Evolutionary conservation across 495 filamentous ascomycete species (phyloP).

Genomic region (Penicillium manginii): DNA sequence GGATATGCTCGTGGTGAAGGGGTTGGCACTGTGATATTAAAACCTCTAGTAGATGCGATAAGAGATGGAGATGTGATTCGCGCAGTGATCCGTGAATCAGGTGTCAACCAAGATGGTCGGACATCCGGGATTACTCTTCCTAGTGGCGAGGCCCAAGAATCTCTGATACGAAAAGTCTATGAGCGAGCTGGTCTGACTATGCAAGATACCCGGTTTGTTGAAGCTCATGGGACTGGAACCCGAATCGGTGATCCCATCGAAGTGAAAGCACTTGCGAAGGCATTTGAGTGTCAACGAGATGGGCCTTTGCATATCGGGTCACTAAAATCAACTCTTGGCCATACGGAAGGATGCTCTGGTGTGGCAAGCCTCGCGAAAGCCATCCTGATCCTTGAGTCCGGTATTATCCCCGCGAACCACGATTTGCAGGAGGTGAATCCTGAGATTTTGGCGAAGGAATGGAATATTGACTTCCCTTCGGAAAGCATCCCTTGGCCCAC

Average conservation of each 20-base stretch:
- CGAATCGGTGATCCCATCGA: constrained; percentile 54
- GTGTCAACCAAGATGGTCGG: constrained; percentile 56
- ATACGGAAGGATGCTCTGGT: constrained; percentile 51
- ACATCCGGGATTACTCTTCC: constrained; percentile 48
- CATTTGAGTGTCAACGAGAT: constrained; percentile 26
- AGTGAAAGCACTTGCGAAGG: constrained; percentile 49
- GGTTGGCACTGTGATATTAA: constrained; percentile 43
- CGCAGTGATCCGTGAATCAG: constrained; percentile 38
- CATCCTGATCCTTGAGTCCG: constrained; percentile 43
- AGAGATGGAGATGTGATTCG: constrained; percentile 48
- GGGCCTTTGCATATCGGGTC: constrained; percentile 36
- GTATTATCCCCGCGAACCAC: constrained; percentile 39
- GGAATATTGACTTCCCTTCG: constrained; percentile 23
- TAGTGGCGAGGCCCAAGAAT: constrained; percentile 39
- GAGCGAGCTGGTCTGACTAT: constrained; percentile 36
- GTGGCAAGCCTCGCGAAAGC: constrained; percentile 46
- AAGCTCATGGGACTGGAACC: constrained; percentile 55
- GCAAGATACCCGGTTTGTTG: constrained; percentile 46
- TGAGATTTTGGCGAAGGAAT: constrained; percentile 19
- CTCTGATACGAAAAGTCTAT: constrained; percentile 49
- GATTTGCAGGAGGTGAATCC: constrained; percentile 42
- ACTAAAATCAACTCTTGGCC: constrained; percentile 49
- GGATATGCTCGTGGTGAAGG: constrained; percentile 54
- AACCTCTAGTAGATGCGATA: constrained; percentile 42
- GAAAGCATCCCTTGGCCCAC: constrained; percentile 23